phyloP scores from a whole-genome alignment of 202 grass and related monocot genomes.

The Dendrocalamus latiflorus region DNA sequence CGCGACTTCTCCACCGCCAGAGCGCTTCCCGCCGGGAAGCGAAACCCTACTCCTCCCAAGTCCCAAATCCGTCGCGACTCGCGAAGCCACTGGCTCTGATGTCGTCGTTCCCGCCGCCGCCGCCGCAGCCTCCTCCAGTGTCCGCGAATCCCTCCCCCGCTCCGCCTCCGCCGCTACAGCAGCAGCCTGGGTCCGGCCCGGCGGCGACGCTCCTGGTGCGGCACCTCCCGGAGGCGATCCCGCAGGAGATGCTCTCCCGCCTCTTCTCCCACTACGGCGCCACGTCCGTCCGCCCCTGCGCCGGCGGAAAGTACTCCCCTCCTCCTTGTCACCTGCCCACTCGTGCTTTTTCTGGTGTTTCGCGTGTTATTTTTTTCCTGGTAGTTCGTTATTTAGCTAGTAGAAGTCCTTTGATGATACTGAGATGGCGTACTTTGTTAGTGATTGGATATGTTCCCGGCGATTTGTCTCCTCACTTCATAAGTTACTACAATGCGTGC shows the following conservation, averaged over 20 bases:
- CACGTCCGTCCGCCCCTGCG: slow-evolving; percentile 62
- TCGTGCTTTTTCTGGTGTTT: background rate
- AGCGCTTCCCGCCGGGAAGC: background rate
- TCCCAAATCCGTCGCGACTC: background rate
- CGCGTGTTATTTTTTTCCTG: background rate
- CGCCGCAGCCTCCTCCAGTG: background rate
- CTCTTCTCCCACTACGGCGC: slow-evolving; percentile 92
- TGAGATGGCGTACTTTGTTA: background rate
- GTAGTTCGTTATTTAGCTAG: background rate
- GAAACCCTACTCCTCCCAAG: background rate
- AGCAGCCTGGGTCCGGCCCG: slow-evolving; percentile 12
- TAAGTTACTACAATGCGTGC: background rate
- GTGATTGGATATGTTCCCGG: background rate
- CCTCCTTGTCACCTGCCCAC: background rate
- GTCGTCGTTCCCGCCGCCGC: slow-evolving; percentile 23
- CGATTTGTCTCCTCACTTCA: background rate
- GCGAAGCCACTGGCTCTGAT: background rate
- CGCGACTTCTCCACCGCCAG: background rate
- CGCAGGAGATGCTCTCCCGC: slow-evolving; percentile 64
- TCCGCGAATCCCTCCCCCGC: background rate
- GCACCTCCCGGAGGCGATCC: slow-evolving; percentile 79
- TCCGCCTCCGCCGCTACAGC: background rate
- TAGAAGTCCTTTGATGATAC: background rate
- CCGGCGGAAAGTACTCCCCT: slow-evolving; percentile 61
- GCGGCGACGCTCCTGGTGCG: slow-evolving; percentile 65